Evolutionary conservation across 495 filamentous ascomycete genomes (phyloP), one percentile per base, ranked within the genome.

Genomic region (Letharia lupina): DNA sequence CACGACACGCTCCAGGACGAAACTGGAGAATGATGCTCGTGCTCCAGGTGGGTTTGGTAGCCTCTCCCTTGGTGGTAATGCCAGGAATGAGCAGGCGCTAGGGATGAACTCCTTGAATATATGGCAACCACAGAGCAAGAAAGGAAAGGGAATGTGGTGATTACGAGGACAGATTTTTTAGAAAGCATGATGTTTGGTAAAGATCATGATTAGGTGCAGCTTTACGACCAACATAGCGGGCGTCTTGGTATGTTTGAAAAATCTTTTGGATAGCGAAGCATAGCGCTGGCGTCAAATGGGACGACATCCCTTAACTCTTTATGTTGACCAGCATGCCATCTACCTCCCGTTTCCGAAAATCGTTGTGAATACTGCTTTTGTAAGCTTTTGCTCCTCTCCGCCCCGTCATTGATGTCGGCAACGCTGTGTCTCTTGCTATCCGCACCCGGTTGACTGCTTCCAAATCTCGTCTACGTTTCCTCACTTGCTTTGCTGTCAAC

Each of bases 1-100:
- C 16, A 37, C 31, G 33, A 37, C 54, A 16, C 54, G 54, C 15
- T 37, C 54, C 33, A 57, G 54, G 15, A n/a, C 54, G 54, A 57
- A 57, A 37, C 7, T 20, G 2, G 7, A 37, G 33, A 57, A 20
- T 37, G 33, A 57, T 35, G 20, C 13, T 57, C 54, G 52, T 35
- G 31, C 54, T 61, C 75, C 12, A 61, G 39, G 20, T 44, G n/a
- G 59, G n/a, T 61, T 44, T n/a, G 12, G 59, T 31, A 61, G 39
- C 42, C 42, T 61, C 23, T 61, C 59, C n/a, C 39, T 61, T 31
- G 59, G 59, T 61, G 59, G 20, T 5, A 44, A 31, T 28, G 1
- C 40, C n/a, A 20, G 59, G 9, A 61, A 61, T 31, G 59, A 41
- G 3, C n/a, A 42, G 39, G 59, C 31, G 28, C 9, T 20, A 6